Evolutionary conservation across 78 protist species (phyloP).

Genomic region (Protostelium mycophagum): DNA sequence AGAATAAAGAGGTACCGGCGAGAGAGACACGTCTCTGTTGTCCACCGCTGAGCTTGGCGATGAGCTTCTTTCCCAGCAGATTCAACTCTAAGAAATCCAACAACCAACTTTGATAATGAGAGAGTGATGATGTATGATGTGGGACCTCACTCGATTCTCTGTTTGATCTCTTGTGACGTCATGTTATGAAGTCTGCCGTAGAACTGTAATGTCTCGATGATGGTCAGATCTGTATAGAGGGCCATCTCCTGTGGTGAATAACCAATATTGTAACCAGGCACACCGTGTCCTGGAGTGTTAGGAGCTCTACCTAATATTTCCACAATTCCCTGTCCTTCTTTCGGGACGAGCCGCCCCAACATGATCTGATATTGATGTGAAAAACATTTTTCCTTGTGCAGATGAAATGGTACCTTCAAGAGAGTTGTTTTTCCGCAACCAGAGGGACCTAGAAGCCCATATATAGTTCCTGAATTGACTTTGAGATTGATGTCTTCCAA

Average conservation of each 20-base stretch:
- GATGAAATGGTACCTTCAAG: constrained; percentile 2
- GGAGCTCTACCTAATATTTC: constrained; percentile 35
- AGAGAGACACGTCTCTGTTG: constrained; percentile 60
- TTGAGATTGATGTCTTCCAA: constrained; percentile 10
- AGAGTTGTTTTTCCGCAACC: constrained; percentile 56
- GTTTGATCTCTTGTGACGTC: not conserved
- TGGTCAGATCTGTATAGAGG: constrained; percentile 36
- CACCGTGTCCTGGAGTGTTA: not conserved
- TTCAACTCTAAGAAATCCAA: not conserved
- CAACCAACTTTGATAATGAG: not conserved
- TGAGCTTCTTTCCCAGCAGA: not conserved
- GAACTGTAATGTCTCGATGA: constrained; percentile 32
- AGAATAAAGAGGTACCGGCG: not conserved
- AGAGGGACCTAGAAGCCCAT: constrained; percentile 49
- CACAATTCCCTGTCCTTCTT: constrained; percentile 17
- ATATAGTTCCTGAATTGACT: constrained; percentile 23
- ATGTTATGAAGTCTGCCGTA: constrained; percentile 27
- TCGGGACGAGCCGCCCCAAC: not conserved
- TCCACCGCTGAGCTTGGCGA: constrained; percentile 47
- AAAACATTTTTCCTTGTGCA: not conserved
- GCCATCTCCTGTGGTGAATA: constrained; percentile 68
- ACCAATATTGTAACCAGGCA: constrained; percentile 31
- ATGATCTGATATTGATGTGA: constrained; percentile 18
- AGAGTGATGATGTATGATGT: not conserved
- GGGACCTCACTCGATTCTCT: not conserved